Percentiles rank a stretch among this genome's conserved stretches.
phyloP scores from a whole-genome alignment of 108 stramenopile species.

The Stephanodiscus minutulus region DNA sequence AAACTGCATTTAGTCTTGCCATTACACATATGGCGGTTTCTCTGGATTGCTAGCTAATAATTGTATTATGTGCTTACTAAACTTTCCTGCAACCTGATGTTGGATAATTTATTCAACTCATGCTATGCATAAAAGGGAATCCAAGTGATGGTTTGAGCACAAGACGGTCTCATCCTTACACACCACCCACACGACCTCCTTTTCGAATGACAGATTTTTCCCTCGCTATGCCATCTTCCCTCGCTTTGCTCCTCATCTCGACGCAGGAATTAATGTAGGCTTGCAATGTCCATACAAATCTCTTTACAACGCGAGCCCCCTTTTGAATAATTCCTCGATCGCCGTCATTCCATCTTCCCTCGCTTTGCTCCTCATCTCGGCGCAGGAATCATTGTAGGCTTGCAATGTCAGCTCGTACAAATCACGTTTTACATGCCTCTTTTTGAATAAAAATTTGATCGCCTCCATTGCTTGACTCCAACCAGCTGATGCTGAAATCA shows the following conservation, averaged over 20 bases:
- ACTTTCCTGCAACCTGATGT: no score
- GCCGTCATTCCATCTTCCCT: neutral
- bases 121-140: no score
- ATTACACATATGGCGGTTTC: neutral
- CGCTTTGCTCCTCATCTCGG: neutral
- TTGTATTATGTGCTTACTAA: no score
- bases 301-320: neutral
- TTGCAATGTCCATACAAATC: neutral
- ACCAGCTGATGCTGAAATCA: conserved; percentile 14
- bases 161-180: no score
- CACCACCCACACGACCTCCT: neutral
- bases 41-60: no score
- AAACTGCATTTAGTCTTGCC: neutral
- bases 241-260: neutral
- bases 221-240: neutral
- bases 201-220: neutral
- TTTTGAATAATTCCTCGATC: neutral
- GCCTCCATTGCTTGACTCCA: neutral
- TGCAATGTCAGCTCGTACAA: neutral
- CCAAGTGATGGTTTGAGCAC: no score
- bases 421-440: neutral
- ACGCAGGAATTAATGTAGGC: neutral
- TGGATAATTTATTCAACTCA: no score
- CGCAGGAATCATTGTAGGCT: neutral
- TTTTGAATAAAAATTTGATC: neutral